Evolutionary conservation across 441 rosid genomes (phyloP).

Genomic region (Oxalis stricta): DNA sequence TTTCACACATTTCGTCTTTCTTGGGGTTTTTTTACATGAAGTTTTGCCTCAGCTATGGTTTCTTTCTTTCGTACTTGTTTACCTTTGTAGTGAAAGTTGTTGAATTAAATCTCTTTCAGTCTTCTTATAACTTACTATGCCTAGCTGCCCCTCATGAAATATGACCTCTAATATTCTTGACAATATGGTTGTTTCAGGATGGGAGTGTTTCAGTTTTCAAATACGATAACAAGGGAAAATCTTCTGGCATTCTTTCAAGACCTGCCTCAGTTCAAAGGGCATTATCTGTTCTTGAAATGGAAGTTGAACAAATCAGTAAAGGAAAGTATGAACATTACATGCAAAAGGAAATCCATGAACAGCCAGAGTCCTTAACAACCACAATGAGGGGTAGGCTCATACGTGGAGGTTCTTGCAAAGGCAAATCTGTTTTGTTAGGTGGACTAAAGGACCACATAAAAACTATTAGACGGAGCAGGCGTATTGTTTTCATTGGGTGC

Average conservation of each 20-base stretch:
- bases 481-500: constrained; percentile 83
- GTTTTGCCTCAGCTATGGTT: neutral
- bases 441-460: constrained; percentile 93
- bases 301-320: constrained; percentile 92
- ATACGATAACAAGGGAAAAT: constrained; percentile 56
- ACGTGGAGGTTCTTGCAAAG: constrained; percentile 72
- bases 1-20: neutral
- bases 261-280: constrained; percentile 90
- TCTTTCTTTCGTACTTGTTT: neutral
- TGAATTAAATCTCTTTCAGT: neutral
- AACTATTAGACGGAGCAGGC: constrained; percentile 75
- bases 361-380: constrained; percentile 86
- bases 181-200: constrained; percentile 48
- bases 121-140: neutral
- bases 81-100: neutral
- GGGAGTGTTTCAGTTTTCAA: constrained; percentile 71
- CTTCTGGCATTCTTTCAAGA: constrained; percentile 33
- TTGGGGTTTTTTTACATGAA: neutral
- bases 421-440: constrained; percentile 76
- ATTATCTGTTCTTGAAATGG: constrained; percentile 86
- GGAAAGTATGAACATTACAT: constrained; percentile 82
- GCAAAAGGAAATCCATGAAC: constrained; percentile 98
- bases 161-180: too few species aligned
- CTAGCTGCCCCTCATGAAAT: neutral
- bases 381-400: constrained; percentile 93